Evolutionary conservation across 176 grass and related monocot species (phyloP), one percentile per base, ranked within the genome.

Genomic region (Lolium perenne): DNA sequence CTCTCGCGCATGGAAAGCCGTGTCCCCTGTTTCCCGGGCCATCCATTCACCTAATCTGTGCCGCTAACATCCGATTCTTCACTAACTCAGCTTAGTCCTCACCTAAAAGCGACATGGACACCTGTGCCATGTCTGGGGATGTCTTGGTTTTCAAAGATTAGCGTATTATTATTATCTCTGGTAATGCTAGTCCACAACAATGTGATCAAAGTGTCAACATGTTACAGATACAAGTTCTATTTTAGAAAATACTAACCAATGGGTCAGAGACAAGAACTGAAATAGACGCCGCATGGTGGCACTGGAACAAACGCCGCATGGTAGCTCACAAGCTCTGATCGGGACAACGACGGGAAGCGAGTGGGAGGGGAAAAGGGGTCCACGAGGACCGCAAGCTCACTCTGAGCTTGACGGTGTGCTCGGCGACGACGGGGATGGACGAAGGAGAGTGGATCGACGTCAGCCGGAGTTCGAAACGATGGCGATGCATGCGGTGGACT

Each of bases 11-110:
- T 88, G 84, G 88, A 95, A 95, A 95, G 93, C 58, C 57, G 93
- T 93, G 93, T 90, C 91, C 90, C 91, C 88, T 91, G 90, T 94
- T 94, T 94, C 87, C 86, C 83, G 86, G 69, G 88, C 69, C 86
- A 59, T 62, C 65, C 85, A 38, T 68, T 26, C 70, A 13, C 40
- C 51, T 32, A 75, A 38, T 82, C 69, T 72, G 63, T 66, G 14
- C 55, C 81, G 60, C 87, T 85, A 85, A 46, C 84, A 69, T 90
- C 87, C 53, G 71, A 87, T 82, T 85, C 84, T 62, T 63, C 80
- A 7, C 81, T 71, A 75, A 85, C 85, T 68, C 79, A 89, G 68
- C 87, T 32, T 61, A 20, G n/a, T 29, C 23, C 40, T 18, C 49
- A 90, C 83, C 84, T 78, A 82, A 81, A 92, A 88, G 91, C 87